Evolutionary conservation across 2,329 filamentous ascomycete genomes (phyloP).

Genomic region (Microascus cirrosus): DNA sequence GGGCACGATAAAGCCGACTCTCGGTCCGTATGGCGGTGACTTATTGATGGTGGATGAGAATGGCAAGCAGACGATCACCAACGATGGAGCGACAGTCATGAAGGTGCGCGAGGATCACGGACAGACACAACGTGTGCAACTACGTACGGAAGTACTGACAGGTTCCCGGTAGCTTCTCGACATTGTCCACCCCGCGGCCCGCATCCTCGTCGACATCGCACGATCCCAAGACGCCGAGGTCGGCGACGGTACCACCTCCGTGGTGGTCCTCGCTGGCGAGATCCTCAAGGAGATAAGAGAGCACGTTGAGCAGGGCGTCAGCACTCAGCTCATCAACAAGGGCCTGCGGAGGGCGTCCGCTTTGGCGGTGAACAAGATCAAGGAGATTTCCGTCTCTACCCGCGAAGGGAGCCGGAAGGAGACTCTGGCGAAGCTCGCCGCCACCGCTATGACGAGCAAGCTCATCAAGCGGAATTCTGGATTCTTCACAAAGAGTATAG

Average conservation of each 20-base stretch:
- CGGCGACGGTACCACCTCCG: slow-evolving; percentile 93
- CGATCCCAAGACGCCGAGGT: slow-evolving; percentile 99
- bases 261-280: slow-evolving; percentile 94
- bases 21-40: slow-evolving; percentile 95
- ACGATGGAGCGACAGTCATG: slow-evolving; percentile 98
- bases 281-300: slow-evolving; percentile 96
- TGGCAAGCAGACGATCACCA: slow-evolving; percentile 94
- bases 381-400: slow-evolving; percentile 87
- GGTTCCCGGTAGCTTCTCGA: slow-evolving; percentile 63
- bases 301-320: slow-evolving; percentile 91
- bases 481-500: slow-evolving; percentile 87
- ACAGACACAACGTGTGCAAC: too few species aligned
- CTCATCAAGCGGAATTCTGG: slow-evolving; percentile 93
- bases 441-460: slow-evolving; percentile 98
- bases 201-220: slow-evolving; percentile 95
- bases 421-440: slow-evolving; percentile 79
- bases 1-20: slow-evolving; percentile 86
- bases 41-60: slow-evolving; percentile 92
- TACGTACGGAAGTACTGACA: neutral
- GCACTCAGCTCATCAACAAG: slow-evolving; percentile 96
- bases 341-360: slow-evolving; percentile 75
- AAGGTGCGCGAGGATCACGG: slow-evolving; percentile 48
- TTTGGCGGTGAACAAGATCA: slow-evolving; percentile 97
- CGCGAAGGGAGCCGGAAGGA: slow-evolving; percentile 75
- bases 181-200: slow-evolving; percentile 93